Base-by-base conservation (phyloP, 441 rosid species). In the Populus trichocarpa region DNA sequence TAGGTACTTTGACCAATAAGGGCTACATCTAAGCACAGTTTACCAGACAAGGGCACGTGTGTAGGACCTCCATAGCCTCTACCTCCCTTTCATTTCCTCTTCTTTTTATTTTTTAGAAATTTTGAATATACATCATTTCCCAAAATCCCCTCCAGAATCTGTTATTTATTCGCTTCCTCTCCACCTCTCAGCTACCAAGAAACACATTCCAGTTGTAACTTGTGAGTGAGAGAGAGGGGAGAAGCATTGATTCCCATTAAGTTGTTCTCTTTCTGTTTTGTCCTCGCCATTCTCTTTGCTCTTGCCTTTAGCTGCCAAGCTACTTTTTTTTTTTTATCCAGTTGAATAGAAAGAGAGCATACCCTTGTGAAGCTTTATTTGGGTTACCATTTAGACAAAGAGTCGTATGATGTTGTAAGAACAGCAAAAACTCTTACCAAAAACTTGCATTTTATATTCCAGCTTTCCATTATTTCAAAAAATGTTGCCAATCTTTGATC, bases 21-120 rank as follows among this genome's bases (percentile, higher is more conserved):
- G 75, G 83, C 73, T 81, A 81, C 88, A 87, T 88, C 90, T 77
- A 74, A 82, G 82, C 87, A 67, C 83, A 83, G 84, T 88, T 88
- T 82, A 86, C 88, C 83, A 83, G 98, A 93, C 95, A 93, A 85
- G 83, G 86, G 87, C 97, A 92, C 85, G 89, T 89, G 97, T 88
- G 97, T 90, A 90, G 98, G 98, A 79, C 95, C 95, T 84, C 75
- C 70, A 75, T 80, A 83, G 69, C 61, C 83, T 81, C 81, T 74
- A 46, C 78, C 74, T 80, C 82, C 81, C 76, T 77, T 73, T 18
- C 72, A 79, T 71, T 78, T 76, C 80, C 79, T 33, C 63, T 33
- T 25, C 36, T 20, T 2, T 33, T 68, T 77, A 22, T 36, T 70
- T 61, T 72, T 71, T 53, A 32, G 13, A 8, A 18, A 4, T 72